A percentile compares a stretch with the other conserved stretches of the same genome.
phyloP scores from a whole-genome alignment of 345 rosid genomes.

The Firmiana major region DNA sequence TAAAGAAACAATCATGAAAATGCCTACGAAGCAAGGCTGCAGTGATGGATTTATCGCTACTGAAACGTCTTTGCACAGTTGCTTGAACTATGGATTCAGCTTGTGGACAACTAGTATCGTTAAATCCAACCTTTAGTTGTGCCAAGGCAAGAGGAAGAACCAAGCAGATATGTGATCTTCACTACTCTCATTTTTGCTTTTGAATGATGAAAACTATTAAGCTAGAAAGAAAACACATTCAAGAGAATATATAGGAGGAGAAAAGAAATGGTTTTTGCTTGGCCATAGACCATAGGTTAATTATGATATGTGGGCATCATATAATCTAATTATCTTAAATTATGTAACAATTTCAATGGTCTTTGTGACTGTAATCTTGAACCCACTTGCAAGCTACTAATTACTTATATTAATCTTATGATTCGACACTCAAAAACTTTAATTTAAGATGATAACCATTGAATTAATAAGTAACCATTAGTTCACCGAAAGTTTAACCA shows the following conservation, averaged over 20 bases:
- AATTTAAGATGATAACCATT: no score
- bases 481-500: not conserved
- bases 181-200: slow-evolving; percentile 1
- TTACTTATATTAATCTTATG: no score
- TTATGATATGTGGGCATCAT: no score
- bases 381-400: no score
- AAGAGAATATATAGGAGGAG: not conserved
- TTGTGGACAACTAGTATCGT: slow-evolving; percentile 50
- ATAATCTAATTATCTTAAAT: no score
- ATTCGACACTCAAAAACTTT: no score
- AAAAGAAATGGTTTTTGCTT: no score
- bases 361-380: no score
- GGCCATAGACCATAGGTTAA: no score
- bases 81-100: slow-evolving; percentile 53
- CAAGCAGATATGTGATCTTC: slow-evolving; percentile 14
- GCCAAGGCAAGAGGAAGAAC: slow-evolving; percentile 39
- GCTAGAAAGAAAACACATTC: not conserved
- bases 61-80: slow-evolving; percentile 39
- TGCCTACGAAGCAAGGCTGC: slow-evolving; percentile 85
- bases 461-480: not conserved
- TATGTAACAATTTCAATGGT: no score
- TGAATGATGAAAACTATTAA: not conserved
- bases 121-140: slow-evolving; percentile 50
- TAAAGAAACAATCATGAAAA: slow-evolving; percentile 79
- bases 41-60: slow-evolving; percentile 37